Conservation (phyloP, 2,329 filamentous ascomycete species). For the Arthrinium phaeospermum region DNA sequence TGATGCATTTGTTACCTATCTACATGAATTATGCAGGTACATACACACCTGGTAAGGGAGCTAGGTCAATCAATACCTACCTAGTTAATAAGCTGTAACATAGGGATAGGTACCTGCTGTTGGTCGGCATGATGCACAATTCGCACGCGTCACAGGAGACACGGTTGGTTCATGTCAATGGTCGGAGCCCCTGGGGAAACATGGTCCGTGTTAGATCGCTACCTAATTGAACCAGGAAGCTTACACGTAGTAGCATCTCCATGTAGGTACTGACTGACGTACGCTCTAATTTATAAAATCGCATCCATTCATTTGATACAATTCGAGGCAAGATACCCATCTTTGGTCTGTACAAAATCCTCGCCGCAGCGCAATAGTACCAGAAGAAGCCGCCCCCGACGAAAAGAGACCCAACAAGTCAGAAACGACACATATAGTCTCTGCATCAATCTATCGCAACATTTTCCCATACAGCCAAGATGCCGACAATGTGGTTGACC, state of each 20-base stretch:
- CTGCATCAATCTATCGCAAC: background rate
- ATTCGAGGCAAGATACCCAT: background rate
- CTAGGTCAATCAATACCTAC: background rate
- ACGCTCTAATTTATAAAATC: conserved; percentile 2
- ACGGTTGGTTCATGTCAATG: background rate
- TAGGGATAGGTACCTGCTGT: too few relatives aligned
- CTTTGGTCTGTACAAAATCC: background rate
- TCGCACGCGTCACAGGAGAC: conserved; percentile 2
- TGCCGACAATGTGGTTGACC: conserved; percentile 95
- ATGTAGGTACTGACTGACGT: background rate
- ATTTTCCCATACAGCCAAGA: conserved; percentile 37
- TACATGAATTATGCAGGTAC: background rate
- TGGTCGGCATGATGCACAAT: background rate
- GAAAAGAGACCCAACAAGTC: background rate
- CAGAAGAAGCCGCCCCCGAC: background rate
- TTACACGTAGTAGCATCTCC: background rate
- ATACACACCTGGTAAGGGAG: background rate
- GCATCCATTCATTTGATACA: conserved; percentile 12
- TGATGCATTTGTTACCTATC: background rate
- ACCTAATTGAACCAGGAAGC: background rate
- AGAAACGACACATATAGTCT: background rate
- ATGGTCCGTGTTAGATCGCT: conserved; percentile 7
- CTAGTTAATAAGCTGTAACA: too few relatives aligned
- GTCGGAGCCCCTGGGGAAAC: background rate
- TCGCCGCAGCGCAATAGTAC: background rate